Base-by-base conservation (phyloP, 305 asterid species). In the Ilex paraguariensis region DNA sequence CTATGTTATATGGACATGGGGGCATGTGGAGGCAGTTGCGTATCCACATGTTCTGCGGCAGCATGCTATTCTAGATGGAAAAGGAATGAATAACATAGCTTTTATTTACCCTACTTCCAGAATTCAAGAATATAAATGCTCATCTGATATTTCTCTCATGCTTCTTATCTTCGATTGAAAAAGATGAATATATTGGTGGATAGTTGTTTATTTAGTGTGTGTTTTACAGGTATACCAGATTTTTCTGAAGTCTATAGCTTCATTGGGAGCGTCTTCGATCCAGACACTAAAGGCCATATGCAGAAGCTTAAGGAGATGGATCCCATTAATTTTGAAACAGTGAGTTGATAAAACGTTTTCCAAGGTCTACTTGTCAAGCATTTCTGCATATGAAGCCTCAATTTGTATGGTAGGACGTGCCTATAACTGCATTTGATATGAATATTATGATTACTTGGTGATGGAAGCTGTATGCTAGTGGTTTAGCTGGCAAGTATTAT, bases 221-320 rank as follows among this genome's bases (percentile, higher is more conserved):
- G 31, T 67, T 16, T 28, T 72, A 52, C 70, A 88, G 96, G 95
- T 50, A 74, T 87, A 69, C 98, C 97, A 11, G 96, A 92, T 82
- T 92, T 92, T 79, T 81, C 90, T 21, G 98, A 87, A 82, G 96
- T 92, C 32, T 92, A 92, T 69, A 77, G 88, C 76, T 92, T 89
- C 77, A 92, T 92, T 57, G 98, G 97, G 59, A 89, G 96, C 60
- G 92, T 92, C 71, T 92, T 92, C 71, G 98, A 92, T 73, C 96
- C 98, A 21, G 87, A 74, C 51, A 72, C 82, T 73, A 75, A 62
- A 69, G 88, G 80, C 70, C 98, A 89, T 59, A 91, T 79, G 79
- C 82, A 75, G 79, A 89, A 85, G 81, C 96, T 92, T 56, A 85
- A 92, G 84, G 98, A 92, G 85, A 92, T 92, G 98, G 98, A 92